Evolutionary conservation across 116 monocot genomes (phyloP), one percentile per base, ranked within the genome.

Genomic region (Iris pallida): DNA sequence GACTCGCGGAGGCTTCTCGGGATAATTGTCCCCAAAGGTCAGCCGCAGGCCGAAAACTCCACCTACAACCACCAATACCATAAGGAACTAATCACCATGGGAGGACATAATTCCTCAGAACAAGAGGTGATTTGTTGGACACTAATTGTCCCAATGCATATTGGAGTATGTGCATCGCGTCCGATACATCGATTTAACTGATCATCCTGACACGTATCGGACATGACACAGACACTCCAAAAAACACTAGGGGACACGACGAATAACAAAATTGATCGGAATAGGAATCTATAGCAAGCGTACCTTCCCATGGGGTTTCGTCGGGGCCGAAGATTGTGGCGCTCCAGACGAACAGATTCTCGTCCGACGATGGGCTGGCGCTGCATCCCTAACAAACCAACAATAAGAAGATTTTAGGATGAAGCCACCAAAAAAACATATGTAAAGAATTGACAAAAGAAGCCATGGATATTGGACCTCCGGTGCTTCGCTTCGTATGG

Each of bases 321-420:
- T 82, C 76, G 12, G 82, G 86, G 56, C 82, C 79, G 42, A 86
- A 79, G 20, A 82, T 82, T 47, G 79, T 82, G 8, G 82, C 86
- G 42, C 79, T 79, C 86, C 86, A 79, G 17, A 82, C 86, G 20
- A 86, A 86, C 71, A 79, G 70, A 62, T 82, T 80, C 55, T 79
- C 79, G 47, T 86, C 82, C 7, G 82, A 86, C 49, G 66, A 15
- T 7, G 86, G 86, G 40, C 86, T 86, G 10, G 82, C 82, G 53
- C 82, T 86, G 76, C 82, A 82, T 43, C 86, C 86, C 86, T 79
- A 47, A n/a, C n/a, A n/a, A n/a, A n/a, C n/a, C n/a, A n/a, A n/a
- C n/a, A n/a, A n/a, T n/a, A n/a, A n/a, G n/a, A n/a, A n/a, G n/a
- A n/a, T n/a, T n/a, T n/a, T n/a, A n/a, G n/a, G n/a, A n/a, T n/a